These are phyloP conservation scores for Pichia sp. DNA, from an alignment of 1,139 yeast species.

Conservation along the genomic window DNA sequence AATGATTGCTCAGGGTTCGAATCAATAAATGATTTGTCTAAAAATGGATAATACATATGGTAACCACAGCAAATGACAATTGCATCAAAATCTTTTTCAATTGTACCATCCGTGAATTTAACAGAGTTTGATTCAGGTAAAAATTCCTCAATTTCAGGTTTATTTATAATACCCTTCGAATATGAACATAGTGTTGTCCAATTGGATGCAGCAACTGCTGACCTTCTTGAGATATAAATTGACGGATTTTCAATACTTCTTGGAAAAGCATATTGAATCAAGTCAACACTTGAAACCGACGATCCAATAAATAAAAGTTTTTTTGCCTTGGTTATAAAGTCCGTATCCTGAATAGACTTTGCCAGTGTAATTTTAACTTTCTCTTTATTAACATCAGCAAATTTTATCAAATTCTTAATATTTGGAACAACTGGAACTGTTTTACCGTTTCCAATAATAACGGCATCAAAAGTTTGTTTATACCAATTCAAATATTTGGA, in stretches of 20 bases:
- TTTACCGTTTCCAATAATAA: conserved; percentile 42
- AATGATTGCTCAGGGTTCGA: conserved; percentile 10
- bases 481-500: conserved; percentile 24
- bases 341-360: conserved; percentile 13
- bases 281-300: conserved; percentile 43
- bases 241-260: conserved; percentile 17
- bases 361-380: conserved; percentile 13
- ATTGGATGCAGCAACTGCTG: background rate
- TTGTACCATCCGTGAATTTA: conserved; percentile 33
- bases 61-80: conserved; percentile 44
- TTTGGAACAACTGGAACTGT: conserved; percentile 41
- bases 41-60: conserved; percentile 36
- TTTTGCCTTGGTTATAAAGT: conserved; percentile 29
- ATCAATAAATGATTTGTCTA: conserved; percentile 17
- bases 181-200: conserved; percentile 11
- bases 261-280: conserved; percentile 43
- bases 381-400: conserved; percentile 25
- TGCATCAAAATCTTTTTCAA: conserved; percentile 32
- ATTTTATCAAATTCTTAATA: conserved; percentile 37
- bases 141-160: conserved; percentile 18
- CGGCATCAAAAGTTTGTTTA: conserved; percentile 35
- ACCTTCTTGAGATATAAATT: conserved; percentile 13
- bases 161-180: conserved; percentile 13
- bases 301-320: conserved; percentile 46
- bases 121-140: conserved; percentile 20